These are phyloP conservation scores for Colletotrichum tofieldiae DNA, from an alignment of 2,329 filamentous ascomycete genomes.

Conservation along the genomic window DNA sequence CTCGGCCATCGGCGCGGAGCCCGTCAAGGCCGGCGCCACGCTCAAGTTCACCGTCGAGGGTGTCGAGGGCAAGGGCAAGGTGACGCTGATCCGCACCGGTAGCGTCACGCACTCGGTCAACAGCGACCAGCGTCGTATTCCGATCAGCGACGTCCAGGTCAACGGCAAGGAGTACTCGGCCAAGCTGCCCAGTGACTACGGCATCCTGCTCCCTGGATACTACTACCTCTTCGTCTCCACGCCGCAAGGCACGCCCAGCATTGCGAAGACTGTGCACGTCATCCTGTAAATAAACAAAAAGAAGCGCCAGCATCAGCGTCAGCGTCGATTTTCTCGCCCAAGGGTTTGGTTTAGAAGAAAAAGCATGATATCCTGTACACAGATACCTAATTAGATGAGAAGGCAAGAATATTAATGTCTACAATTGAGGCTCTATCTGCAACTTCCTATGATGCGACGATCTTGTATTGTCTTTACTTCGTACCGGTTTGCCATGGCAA, in stretches of 20 bases:
- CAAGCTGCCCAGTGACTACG: slow-evolving; percentile 62
- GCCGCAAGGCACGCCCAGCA: slow-evolving; percentile 60
- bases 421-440: background rate
- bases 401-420: background rate
- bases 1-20: slow-evolving; percentile 47
- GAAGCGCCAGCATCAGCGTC: background rate
- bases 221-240: slow-evolving; percentile 70
- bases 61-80: slow-evolving; percentile 52
- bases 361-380: background rate
- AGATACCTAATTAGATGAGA: background rate
- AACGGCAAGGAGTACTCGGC: slow-evolving; percentile 55
- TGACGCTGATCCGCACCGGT: slow-evolving; percentile 64
- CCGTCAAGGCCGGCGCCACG: slow-evolving; percentile 47
- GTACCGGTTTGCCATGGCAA: background rate
- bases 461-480: background rate
- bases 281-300: slow-evolving; percentile 34
- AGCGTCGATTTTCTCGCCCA: background rate
- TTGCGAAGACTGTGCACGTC: slow-evolving; percentile 59
- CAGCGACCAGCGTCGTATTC: slow-evolving; percentile 70
- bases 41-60: slow-evolving; percentile 49
- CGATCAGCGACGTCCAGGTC: slow-evolving; percentile 52
- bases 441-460: background rate
- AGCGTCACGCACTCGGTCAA: slow-evolving; percentile 70
- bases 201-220: slow-evolving; percentile 67
- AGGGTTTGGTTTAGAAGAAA: background rate